Base-by-base conservation (phyloP, 805 yeast species). In the Clavispora carvajalis region DNA sequence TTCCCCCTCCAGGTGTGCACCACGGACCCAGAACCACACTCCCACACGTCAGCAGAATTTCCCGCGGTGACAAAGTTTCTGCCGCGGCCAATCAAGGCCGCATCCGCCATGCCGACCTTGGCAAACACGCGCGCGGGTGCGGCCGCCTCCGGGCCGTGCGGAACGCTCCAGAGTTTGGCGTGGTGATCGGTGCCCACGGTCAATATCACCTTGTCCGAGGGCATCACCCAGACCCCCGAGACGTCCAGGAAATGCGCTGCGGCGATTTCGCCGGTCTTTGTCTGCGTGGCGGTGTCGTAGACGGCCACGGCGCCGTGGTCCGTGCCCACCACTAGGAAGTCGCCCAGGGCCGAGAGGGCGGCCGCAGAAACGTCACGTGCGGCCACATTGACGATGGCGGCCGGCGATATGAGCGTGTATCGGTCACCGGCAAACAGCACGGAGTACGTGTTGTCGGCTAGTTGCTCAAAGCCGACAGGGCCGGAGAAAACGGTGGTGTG, bases 21-120 rank as follows among this genome's bases (percentile, higher is more conserved):
- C 7, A 60, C 51, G 15, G 52, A 39, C 1, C 82, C 87, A 1
- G 72, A 52, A 0, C 85, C 81, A 55, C 87, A 76, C 50, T 84
- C 91, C 90, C 89, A 85, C 26, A 86, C 53, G 33, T 62, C 67
- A 1, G 82, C 64, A 0, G 74, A 53, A 1, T 86, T 86, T 55
- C 79, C 85, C 9, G 79, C 63, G 6, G 82, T 72, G 15, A 82
- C 46, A 43, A 86, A 64, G 53, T 85, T 84, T 30, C 91, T 62
- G 1, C 95, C 95, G 13, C 75, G 62, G 0, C 79, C 89, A 15
- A 85, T 61, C 45, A 82, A 50, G 3, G 59, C 69, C 2, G 76
- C 44, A 46, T 69, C 82, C 2, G 77, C 73, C 10, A 82, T 63
- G 11, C 69, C 59, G 3, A 58, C 58, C 5, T 76, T 77, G 3